Evolutionary conservation across 2,329 filamentous ascomycete genomes (phyloP).

Genomic region (Orbilia brochopaga): DNA sequence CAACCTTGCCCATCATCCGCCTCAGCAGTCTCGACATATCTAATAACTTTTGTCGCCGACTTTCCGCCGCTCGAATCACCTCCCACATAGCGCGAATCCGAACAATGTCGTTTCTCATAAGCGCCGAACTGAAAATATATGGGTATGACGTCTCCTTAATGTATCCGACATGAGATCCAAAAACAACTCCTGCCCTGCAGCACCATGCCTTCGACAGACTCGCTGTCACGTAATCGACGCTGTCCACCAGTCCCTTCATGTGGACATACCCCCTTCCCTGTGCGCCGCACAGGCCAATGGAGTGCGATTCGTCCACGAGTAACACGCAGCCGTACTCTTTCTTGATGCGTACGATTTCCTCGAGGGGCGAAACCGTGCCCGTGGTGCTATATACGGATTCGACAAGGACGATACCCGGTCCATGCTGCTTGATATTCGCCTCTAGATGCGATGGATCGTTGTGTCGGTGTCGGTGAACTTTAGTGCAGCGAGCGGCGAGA

Average conservation of each 20-base stretch:
- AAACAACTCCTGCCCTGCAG: neutral
- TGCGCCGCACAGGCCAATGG: neutral
- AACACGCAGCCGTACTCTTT: neutral
- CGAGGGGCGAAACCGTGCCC: neutral
- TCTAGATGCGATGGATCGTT: neutral
- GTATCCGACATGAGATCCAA: neutral
- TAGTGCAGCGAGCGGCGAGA: neutral
- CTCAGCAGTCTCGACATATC: neutral
- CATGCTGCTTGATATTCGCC: conserved; percentile 2
- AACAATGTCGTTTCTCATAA: neutral
- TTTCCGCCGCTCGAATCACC: neutral
- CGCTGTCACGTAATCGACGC: neutral
- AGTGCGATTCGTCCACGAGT: neutral
- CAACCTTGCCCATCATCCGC: neutral
- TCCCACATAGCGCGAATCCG: neutral
- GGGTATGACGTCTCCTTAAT: neutral
- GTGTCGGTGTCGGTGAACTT: neutral
- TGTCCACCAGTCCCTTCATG: neutral
- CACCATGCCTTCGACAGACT: neutral
- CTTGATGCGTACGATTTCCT: neutral
- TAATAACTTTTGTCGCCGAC: neutral
- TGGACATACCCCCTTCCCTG: neutral
- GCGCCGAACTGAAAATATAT: neutral
- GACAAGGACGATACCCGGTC: neutral
- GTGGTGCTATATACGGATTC: neutral